Evolutionary conservation across 2,329 filamentous ascomycete genomes (phyloP).

Genomic region (Curvularia sp.): DNA sequence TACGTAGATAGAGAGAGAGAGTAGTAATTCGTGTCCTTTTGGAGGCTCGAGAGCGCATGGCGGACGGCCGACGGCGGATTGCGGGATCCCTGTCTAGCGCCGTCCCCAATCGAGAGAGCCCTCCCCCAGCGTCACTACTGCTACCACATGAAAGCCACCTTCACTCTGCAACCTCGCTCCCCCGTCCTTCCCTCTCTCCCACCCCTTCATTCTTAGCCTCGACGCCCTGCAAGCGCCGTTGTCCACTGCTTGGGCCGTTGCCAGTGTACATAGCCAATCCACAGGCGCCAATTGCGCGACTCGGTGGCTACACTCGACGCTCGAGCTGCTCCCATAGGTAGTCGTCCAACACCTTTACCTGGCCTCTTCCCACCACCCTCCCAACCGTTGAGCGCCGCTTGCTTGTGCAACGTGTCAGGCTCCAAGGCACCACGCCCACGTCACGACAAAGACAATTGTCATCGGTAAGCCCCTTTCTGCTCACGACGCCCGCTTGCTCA

Average conservation of each 20-base stretch:
- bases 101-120: slow-evolving; percentile 27
- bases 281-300: slow-evolving; percentile 10
- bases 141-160: slow-evolving; percentile 33
- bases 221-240: slow-evolving; percentile 5
- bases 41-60: slow-evolving; percentile 3
- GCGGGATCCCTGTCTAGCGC: slow-evolving; percentile 23
- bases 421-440: slow-evolving; percentile 14
- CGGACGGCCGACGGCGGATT: neutral
- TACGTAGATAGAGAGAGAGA: neutral
- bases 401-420: slow-evolving; percentile 20
- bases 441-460: slow-evolving; percentile 19
- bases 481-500: slow-evolving; percentile 3
- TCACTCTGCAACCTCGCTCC: slow-evolving; percentile 28
- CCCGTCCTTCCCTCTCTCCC: slow-evolving; percentile 18
- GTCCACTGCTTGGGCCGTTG: slow-evolving; percentile 5
- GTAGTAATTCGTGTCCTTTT: slow-evolving; percentile 14
- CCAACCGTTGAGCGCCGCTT: slow-evolving; percentile 11
- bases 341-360: slow-evolving; percentile 30
- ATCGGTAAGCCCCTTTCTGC: slow-evolving; percentile 16
- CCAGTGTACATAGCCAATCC: neutral
- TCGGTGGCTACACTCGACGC: slow-evolving; percentile 18
- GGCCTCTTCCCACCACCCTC: slow-evolving; percentile 31
- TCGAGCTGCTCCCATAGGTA: slow-evolving; percentile 15
- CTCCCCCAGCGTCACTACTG: slow-evolving; percentile 27
- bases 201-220: slow-evolving; percentile 13